phyloP scores from a whole-genome alignment of 2,329 filamentous ascomycete genomes.

The Microsporum ferrugineum region DNA sequence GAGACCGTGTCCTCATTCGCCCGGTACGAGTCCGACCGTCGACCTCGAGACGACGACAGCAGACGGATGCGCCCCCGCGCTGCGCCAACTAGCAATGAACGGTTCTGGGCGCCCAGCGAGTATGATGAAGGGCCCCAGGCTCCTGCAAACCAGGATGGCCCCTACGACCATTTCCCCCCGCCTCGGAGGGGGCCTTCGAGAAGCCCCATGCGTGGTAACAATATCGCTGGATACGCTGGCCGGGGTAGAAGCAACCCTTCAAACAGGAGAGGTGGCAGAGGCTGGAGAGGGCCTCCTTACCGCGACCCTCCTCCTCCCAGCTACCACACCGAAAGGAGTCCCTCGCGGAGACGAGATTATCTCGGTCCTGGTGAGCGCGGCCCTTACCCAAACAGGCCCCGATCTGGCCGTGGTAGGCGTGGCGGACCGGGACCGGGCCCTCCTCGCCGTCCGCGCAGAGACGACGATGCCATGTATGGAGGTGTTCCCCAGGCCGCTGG shows the following conservation, averaged over 20 bases:
- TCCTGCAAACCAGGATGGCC: slow-evolving; percentile 23
- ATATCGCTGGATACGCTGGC: slow-evolving; percentile 34
- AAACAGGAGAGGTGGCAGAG: slow-evolving; percentile 20
- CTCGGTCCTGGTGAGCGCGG: neutral
- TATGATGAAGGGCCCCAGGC: slow-evolving; percentile 20
- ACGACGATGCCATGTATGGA: neutral
- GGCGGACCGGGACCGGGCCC: slow-evolving; percentile 18
- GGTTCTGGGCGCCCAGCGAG: slow-evolving; percentile 6
- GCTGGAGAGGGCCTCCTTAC: slow-evolving; percentile 31
- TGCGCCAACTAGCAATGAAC: slow-evolving; percentile 12
- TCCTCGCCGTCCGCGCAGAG: neutral
- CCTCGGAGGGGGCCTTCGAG: slow-evolving; percentile 46
- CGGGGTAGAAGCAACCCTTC: slow-evolving; percentile 22
- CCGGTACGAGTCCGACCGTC: slow-evolving; percentile 9
- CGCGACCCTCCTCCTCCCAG: slow-evolving; percentile 39
- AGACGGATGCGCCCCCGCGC: slow-evolving; percentile 29
- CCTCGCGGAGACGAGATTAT: neutral
- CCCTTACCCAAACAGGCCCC: neutral
- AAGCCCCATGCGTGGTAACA: slow-evolving; percentile 24
- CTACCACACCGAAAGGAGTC: slow-evolving; percentile 29
- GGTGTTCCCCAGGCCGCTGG: slow-evolving; percentile 18
- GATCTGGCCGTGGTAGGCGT: slow-evolving; percentile 19
- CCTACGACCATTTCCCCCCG: slow-evolving; percentile 36
- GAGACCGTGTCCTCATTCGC: slow-evolving; percentile 39
- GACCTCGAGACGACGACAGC: slow-evolving; percentile 31